Evolutionary conservation across 345 rosid species (phyloP).

Genomic region (Syzygium grande): DNA sequence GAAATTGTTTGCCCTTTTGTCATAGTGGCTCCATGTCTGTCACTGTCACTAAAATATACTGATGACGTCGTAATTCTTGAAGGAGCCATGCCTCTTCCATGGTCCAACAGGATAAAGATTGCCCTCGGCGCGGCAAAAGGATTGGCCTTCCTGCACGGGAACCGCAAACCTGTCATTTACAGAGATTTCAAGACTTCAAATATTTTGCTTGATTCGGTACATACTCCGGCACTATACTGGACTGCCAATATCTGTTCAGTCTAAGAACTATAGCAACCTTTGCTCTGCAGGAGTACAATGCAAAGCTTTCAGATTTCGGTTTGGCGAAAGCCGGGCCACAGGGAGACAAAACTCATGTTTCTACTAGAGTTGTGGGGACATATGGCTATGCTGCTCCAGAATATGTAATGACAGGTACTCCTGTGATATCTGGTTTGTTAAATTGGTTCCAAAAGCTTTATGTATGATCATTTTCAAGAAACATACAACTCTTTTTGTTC

Average conservation of each 20-base stretch:
- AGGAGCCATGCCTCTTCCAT: constrained; percentile 81
- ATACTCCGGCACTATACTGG: neutral
- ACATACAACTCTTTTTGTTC: neutral
- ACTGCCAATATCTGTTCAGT: neutral
- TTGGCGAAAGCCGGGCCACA: constrained; percentile 83
- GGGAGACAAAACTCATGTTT: constrained; percentile 84
- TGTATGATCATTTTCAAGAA: neutral
- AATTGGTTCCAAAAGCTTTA: neutral
- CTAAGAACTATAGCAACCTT: neutral
- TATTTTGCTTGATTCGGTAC: constrained; percentile 87
- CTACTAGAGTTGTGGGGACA: constrained; percentile 79
- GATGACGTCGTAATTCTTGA: constrained; percentile 16
- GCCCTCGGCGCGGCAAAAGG: constrained; percentile 97
- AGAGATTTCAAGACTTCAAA: constrained; percentile 97
- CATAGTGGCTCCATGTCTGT: neutral
- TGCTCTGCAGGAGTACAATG: constrained; percentile 54
- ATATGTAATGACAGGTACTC: constrained; percentile 68
- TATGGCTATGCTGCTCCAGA: constrained; percentile 88
- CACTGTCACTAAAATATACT: neutral
- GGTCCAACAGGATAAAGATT: constrained; percentile 82
- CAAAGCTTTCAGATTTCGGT: constrained; percentile 83
- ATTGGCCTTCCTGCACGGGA: constrained; percentile 92
- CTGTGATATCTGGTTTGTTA: neutral
- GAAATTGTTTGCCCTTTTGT: neutral
- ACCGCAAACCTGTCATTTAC: constrained; percentile 84